Evolutionary conservation across 2,329 filamentous ascomycete species (phyloP), one percentile per base, ranked within the genome.

Genomic region (Nigrograna mackinnonii): DNA sequence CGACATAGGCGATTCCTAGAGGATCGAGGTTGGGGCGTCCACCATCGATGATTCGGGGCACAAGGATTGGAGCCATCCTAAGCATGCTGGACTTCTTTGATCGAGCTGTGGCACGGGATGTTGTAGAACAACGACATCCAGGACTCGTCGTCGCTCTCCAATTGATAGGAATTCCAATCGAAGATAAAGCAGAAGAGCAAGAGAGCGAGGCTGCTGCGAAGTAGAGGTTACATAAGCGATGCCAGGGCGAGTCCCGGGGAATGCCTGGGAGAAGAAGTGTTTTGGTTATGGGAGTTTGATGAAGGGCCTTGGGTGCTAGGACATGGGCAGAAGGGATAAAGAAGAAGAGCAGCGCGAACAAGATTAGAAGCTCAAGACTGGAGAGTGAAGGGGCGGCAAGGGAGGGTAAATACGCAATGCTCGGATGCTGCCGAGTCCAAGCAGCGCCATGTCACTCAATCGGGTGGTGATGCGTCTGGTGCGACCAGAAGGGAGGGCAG

Each of bases 1-100:
- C 41, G 24, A 69, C 46, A 43, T 68, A 69, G 43, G 46, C 37
- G 43, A 67, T 59, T 20, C 65, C 64, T 5, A 62, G 47, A 16
- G 56, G 43, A 40, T 68, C 62, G 12, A 54, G 45, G 48, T 68
- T 68, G 33, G 63, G 50, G 37, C 31, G 43, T 28, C 43, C 50
- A 40, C 65, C 64, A 52, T 68, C 54, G 41, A 68, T 48, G 32
- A 46, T 37, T 35, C 64, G 58, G 21, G 55, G 47, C 17, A 42
- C 38, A 21, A 61, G 46, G 37, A 62, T 39, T 30, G 62, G 61
- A 34, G 63, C 55, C 64, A 66, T 66, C 18, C 22, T 54, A 49
- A 57, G 52, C 60, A 64, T 65, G 39, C 30, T 50, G 58, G 44
- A 38, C 39, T 34, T 11, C 9, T 11, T 33, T 33, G 11, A 33